Percentiles rank a stretch among this genome's conserved stretches.
phyloP scores from a whole-genome alignment of 768 basidiomycete genomes.

The Epithele typhae region DNA sequence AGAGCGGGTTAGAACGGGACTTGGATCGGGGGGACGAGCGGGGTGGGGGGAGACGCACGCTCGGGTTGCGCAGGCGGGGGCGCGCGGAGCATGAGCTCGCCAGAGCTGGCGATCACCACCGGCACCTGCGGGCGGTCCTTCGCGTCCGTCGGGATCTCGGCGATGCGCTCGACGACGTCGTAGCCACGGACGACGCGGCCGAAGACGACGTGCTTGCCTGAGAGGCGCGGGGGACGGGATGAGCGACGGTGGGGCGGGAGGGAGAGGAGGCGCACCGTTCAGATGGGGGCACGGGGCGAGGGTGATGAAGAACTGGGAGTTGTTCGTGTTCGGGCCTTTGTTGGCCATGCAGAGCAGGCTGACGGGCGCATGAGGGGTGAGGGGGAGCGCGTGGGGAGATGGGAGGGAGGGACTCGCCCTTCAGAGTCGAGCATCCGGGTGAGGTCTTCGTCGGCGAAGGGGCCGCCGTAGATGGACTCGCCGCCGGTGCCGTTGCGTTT shows the following conservation, averaged over 20 bases:
- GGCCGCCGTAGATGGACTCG: slow-evolving; percentile 74
- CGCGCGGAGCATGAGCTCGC: slow-evolving; percentile 75
- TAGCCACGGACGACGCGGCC: slow-evolving; percentile 53
- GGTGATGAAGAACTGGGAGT: slow-evolving; percentile 85
- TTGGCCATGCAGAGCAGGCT: slow-evolving; percentile 90
- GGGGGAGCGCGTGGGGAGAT: not conserved
- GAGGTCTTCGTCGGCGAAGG: slow-evolving; percentile 78
- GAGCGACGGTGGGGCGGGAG: not conserved
- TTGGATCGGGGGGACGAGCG: not conserved
- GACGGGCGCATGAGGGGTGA: not conserved
- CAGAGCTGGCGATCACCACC: slow-evolving; percentile 71
- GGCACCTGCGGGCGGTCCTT: slow-evolving; percentile 70
- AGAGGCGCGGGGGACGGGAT: not conserved
- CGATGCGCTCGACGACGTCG: slow-evolving; percentile 54
- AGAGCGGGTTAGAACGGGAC: slow-evolving; percentile 3
- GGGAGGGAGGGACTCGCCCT: slow-evolving; percentile 37
- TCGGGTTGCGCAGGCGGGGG: slow-evolving; percentile 15
- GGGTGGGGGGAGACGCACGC: slow-evolving; percentile 11
- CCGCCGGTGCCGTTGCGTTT: slow-evolving; percentile 77
- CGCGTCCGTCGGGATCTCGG: slow-evolving; percentile 62
- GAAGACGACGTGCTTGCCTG: slow-evolving; percentile 59
- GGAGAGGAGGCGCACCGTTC: slow-evolving; percentile 49
- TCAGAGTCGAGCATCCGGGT: slow-evolving; percentile 56
- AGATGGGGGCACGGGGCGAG: slow-evolving; percentile 71
- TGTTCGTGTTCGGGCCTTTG: slow-evolving; percentile 77